Conservation (phyloP, 768 basidiomycete species). For the Tubosaeta brunneosetosa region DNA sequence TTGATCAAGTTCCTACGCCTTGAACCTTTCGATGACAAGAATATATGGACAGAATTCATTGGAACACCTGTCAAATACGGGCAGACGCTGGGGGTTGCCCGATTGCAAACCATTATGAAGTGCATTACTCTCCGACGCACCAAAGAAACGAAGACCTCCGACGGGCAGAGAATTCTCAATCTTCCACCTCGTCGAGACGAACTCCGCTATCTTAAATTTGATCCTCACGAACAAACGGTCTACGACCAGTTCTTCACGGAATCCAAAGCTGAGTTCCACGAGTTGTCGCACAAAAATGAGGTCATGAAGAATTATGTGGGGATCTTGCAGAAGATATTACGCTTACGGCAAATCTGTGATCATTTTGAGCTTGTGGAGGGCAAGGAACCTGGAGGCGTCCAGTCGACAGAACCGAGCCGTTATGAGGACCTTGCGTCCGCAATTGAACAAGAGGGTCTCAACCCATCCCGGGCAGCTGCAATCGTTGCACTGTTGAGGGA, state of each 20-base stretch:
- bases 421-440: conserved; percentile 78
- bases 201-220: conserved; percentile 79
- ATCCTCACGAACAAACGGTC: conserved; percentile 73
- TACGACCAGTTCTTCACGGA: conserved; percentile 88
- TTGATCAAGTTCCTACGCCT: conserved; percentile 93
- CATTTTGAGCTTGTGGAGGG: conserved; percentile 87
- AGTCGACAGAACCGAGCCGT: conserved; percentile 43
- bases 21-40: conserved; percentile 90
- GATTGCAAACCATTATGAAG: conserved; percentile 96
- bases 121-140: conserved; percentile 95
- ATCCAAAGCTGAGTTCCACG: conserved; percentile 88
- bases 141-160: conserved; percentile 78
- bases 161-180: conserved; percentile 81
- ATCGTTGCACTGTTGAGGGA: conserved; percentile 84
- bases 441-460: conserved; percentile 78
- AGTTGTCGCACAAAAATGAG: conserved; percentile 82
- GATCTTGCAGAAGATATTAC: conserved; percentile 92
- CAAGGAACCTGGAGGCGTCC: conserved; percentile 48
- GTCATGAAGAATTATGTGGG: conserved; percentile 99
- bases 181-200: conserved; percentile 91
- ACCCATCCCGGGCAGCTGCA: conserved; percentile 65
- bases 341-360: conserved; percentile 96
- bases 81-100: conserved; percentile 81
- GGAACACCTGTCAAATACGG: conserved; percentile 91
- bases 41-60: conserved; percentile 88